Evolutionary conservation across 2,329 filamentous ascomycete species (phyloP).

Genomic region (Ceratocystiopsis minuta): DNA sequence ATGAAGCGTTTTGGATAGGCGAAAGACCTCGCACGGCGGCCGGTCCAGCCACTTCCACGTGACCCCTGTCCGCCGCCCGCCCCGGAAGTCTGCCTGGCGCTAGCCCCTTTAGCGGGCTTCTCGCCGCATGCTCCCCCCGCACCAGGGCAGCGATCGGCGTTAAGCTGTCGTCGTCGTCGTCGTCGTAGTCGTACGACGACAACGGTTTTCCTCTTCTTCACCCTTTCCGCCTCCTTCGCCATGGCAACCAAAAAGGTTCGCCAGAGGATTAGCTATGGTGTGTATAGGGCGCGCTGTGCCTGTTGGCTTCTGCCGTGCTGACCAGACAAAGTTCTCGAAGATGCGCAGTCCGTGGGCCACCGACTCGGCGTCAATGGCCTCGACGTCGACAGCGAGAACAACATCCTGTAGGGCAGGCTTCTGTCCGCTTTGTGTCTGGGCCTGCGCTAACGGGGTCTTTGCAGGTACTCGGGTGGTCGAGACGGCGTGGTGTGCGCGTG

Average conservation of each 20-base stretch:
- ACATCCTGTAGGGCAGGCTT: slow-evolving; percentile 53
- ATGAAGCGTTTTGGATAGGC: too few relatives aligned
- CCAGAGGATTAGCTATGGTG: slow-evolving; percentile 50
- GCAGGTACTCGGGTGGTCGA: slow-evolving; percentile 82
- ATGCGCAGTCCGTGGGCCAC: slow-evolving; percentile 56
- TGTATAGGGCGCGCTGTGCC: slow-evolving; percentile 12
- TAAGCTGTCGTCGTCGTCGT: too few relatives aligned
- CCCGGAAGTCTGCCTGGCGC: too few relatives aligned
- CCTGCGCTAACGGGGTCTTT: too few relatives aligned
- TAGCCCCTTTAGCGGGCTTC: too few relatives aligned
- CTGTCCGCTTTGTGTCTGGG: not conserved
- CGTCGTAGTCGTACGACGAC: too few relatives aligned
- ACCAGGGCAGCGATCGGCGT: too few relatives aligned
- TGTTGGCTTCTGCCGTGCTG: not conserved
- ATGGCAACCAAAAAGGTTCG: slow-evolving; percentile 45
- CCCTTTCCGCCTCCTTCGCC: slow-evolving; percentile 6
- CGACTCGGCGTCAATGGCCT: slow-evolving; percentile 88
- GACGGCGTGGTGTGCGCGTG: slow-evolving; percentile 94
- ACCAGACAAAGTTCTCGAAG: slow-evolving; percentile 36
- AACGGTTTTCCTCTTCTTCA: too few relatives aligned
- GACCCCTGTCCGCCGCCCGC: too few relatives aligned
- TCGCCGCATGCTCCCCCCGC: too few relatives aligned
- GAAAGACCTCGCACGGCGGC: too few relatives aligned
- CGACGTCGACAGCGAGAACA: slow-evolving; percentile 65
- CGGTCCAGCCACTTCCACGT: too few relatives aligned